Conservation (phyloP, 116 monocot species). For the Iris pallida region DNA sequence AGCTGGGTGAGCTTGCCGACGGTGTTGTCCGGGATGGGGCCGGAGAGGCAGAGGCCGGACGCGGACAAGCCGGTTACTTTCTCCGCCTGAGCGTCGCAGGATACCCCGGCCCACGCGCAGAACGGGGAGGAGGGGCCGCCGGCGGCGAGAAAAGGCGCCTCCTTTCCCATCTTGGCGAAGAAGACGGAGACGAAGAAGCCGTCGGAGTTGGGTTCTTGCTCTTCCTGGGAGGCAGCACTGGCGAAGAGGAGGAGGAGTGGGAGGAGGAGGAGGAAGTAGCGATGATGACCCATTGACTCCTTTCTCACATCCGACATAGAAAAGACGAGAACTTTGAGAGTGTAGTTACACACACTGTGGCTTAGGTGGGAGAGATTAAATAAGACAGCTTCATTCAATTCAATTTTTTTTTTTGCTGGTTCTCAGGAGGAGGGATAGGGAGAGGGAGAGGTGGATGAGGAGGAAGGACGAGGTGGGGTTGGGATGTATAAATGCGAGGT, state of each 20-base stretch:
- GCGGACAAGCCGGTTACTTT: slow-evolving; percentile 32
- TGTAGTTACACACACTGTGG: no score
- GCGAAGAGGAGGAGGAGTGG: slow-evolving; percentile 18
- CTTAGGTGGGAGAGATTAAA: no score
- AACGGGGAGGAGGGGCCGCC: slow-evolving; percentile 21
- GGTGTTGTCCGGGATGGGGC: slow-evolving; percentile 75
- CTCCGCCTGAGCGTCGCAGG: slow-evolving; percentile 36
- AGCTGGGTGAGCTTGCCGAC: slow-evolving; percentile 71
- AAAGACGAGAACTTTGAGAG: no score
- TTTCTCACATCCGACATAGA: no score
- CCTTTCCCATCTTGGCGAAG: slow-evolving; percentile 52
- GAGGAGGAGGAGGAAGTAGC: slow-evolving; percentile 14
- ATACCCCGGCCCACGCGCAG: slow-evolving; percentile 54
- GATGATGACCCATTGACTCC: no score
- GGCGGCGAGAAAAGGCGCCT: not conserved
- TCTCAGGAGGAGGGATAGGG: no score
- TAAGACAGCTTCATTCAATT: no score
- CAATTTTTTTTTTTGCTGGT: no score
- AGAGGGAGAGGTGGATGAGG: no score
- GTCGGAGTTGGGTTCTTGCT: slow-evolving; percentile 70
- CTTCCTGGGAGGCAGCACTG: not conserved
- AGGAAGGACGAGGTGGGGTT: no score
- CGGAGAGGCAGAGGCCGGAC: slow-evolving; percentile 54
- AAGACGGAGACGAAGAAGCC: slow-evolving; percentile 57
- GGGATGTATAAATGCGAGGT: no score